Base-by-base conservation (phyloP, 2,329 filamentous ascomycete genomes). In the Purpureocillium takamizusanense region DNA sequence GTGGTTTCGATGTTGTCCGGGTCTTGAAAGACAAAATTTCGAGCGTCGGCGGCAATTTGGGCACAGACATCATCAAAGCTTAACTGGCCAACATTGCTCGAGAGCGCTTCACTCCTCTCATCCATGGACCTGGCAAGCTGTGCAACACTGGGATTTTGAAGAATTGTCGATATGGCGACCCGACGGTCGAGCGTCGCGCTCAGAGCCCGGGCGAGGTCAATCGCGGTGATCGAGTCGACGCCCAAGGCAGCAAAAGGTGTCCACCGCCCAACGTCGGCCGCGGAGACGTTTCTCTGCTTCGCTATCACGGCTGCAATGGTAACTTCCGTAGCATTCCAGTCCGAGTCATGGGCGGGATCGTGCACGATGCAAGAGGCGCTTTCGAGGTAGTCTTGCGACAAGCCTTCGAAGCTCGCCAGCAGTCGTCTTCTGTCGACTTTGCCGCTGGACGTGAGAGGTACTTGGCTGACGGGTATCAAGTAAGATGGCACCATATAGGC, bases 201-300 rank as follows among this genome's bases (percentile, higher is more conserved):
- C 0, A 95, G 54, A 13, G 57, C 52, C 38, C 70, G 76, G 1
- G 83, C 74, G 8, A 94, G 60, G 1, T 73, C 63, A 45, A 95
- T 94, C 0, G 85, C 86, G 7, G 81, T 83, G 18, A 95, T 77
- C 0, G 88, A 94, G 54, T 95, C 87, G 6, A 95, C 57, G 0
- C 89, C 89, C 3, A 94, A 58, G n/a, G 72, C 76, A 39, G 83
- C 79, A 43, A 95, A 83, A 0, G 87, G 86, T 0, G 78, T 81
- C 61, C 79, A 80, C 25, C 74, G 73, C 9, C 60, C 63, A 29
- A 94, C 66, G 0, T 66, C 59, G 1, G 55, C 48, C 4, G 52
- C 40, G 0, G 72, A 51, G 1, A 76, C 52, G 0, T 61, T 53
- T 2, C 81, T 65, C 1, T 70, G 61, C 5, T 66, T 48, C 0